Percentiles rank a stretch among this genome's conserved stretches.
Conservation (phyloP, 805 yeast species). For the Nadsonia fulvescens region DNA sequence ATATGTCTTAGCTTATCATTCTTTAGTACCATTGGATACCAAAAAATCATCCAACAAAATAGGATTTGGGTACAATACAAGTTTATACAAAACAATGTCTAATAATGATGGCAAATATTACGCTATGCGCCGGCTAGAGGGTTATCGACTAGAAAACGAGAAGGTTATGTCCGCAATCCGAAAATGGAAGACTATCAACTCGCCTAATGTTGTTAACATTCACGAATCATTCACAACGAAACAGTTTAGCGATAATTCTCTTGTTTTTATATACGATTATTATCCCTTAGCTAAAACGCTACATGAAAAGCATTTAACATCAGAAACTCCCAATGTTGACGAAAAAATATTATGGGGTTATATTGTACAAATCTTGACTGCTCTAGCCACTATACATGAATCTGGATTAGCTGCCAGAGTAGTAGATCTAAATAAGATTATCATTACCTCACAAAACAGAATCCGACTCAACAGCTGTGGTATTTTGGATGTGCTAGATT, state of each 20-base stretch:
- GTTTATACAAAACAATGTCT: conserved; percentile 65
- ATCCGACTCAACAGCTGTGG: conserved; percentile 59
- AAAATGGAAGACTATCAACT: conserved; percentile 40
- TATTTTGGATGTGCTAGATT: conserved; percentile 43
- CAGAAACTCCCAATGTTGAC: conserved; percentile 25
- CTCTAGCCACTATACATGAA: conserved; percentile 46
- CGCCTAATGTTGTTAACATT: conserved; percentile 38
- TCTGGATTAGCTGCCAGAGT: conserved; percentile 45
- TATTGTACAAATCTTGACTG: conserved; percentile 55
- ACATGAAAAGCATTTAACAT: conserved; percentile 31
- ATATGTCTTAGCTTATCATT: conserved; percentile 65
- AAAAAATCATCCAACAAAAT: conserved; percentile 21
- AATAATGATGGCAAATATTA: conserved; percentile 64
- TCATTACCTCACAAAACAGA: conserved; percentile 55
- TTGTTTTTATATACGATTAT: conserved; percentile 69
- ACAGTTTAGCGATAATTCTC: conserved; percentile 64
- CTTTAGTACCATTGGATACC: conserved; percentile 65
- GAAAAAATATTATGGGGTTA: conserved; percentile 62
- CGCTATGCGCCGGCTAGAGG: conserved; percentile 56
- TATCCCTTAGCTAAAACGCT: conserved; percentile 62
- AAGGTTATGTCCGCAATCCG: conserved; percentile 41
- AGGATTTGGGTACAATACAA: conserved; percentile 36
- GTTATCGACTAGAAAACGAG: conserved; percentile 35
- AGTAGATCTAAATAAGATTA: conserved; percentile 46
- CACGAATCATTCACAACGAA: conserved; percentile 76